Percentiles rank a stretch among this genome's conserved stretches.
Conservation (phyloP, 2,329 filamentous ascomycete genomes). For the Claviceps citrina region DNA sequence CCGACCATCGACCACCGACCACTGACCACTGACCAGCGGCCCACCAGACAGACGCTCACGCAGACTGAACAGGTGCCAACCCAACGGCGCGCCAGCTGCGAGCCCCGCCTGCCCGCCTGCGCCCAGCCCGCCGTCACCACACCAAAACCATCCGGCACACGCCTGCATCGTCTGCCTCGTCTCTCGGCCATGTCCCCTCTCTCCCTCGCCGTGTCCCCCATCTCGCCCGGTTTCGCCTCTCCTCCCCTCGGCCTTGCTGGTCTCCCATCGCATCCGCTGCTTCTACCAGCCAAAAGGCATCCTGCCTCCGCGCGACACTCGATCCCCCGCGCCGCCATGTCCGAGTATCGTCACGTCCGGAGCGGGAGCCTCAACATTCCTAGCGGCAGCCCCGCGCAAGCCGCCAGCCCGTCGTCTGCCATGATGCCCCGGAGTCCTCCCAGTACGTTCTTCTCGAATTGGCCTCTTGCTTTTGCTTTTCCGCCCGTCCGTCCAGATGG, state of each 20-base stretch:
- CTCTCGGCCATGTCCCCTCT: slow-evolving; percentile 5
- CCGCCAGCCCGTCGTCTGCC: slow-evolving; percentile 9
- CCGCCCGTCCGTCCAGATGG: neutral
- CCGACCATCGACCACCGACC: no score
- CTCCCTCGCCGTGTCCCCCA: slow-evolving; percentile 4
- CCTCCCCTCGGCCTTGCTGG: slow-evolving; percentile 3
- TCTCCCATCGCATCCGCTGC: slow-evolving; percentile 4
- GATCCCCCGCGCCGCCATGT: slow-evolving; percentile 19
- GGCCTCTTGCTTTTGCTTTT: neutral
- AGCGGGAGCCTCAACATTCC: slow-evolving; percentile 42
- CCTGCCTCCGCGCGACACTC: slow-evolving; percentile 5
- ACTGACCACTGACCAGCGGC: no score
- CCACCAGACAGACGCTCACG: no score
- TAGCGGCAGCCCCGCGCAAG: slow-evolving; percentile 14
- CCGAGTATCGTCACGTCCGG: slow-evolving; percentile 41
- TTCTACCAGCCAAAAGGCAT: slow-evolving; percentile 3
- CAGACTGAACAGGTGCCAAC: no score
- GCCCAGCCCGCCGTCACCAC: no score
- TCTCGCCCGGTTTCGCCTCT: slow-evolving; percentile 5
- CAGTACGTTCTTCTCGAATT: slow-evolving; percentile 23
- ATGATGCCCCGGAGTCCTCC: slow-evolving; percentile 42
- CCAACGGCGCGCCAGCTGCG: no score
- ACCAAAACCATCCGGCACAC: no score
- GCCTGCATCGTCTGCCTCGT: no score
- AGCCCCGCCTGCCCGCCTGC: no score